Conservation (phyloP, 192 early-diverging fungal genomes). For the Pilobolus umbonatus region DNA sequence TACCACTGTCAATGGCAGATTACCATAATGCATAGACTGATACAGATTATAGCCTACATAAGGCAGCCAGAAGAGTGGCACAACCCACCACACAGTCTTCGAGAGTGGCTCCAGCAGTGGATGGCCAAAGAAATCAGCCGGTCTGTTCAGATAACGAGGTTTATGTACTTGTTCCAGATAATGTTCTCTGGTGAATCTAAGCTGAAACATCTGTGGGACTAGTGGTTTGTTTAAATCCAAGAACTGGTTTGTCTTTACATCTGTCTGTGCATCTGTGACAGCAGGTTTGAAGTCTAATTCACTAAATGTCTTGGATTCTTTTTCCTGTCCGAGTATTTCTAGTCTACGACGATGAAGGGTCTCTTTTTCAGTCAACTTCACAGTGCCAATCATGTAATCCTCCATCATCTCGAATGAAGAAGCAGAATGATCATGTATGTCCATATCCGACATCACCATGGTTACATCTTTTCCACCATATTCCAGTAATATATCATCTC, state of each 20-base stretch:
- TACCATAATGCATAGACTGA: slow-evolving; percentile 30
- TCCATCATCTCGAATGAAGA: slow-evolving; percentile 83
- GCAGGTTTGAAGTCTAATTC: slow-evolving; percentile 36
- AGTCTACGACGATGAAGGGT: slow-evolving; percentile 21
- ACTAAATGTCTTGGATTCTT: slow-evolving; percentile 28
- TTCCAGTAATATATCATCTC: slow-evolving; percentile 81
- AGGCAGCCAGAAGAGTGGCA: slow-evolving; percentile 90
- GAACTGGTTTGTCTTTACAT: slow-evolving; percentile 62
- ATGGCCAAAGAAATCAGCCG: slow-evolving; percentile 84
- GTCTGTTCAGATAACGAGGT: slow-evolving; percentile 69
- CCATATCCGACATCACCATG: slow-evolving; percentile 68
- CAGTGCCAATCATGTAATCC: slow-evolving; percentile 72
- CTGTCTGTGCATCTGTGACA: slow-evolving; percentile 42
- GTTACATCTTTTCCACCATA: slow-evolving; percentile 86
- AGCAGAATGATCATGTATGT: slow-evolving; percentile 75
- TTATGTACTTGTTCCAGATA: slow-evolving; percentile 91
- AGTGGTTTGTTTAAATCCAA: slow-evolving; percentile 80
- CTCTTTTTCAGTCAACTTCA: slow-evolving; percentile 14
- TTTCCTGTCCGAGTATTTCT: slow-evolving; percentile 21
- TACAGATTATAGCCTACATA: slow-evolving; percentile 47
- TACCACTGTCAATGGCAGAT: slow-evolving; percentile 27
- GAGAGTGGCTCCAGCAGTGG: slow-evolving; percentile 75
- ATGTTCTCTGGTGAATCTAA: slow-evolving; percentile 71
- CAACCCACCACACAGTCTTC: slow-evolving; percentile 88
- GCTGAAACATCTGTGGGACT: slow-evolving; percentile 71